Evolutionary conservation across 2,329 filamentous ascomycete genomes (phyloP).

Genomic region (Pestalotiopsis sp.): DNA sequence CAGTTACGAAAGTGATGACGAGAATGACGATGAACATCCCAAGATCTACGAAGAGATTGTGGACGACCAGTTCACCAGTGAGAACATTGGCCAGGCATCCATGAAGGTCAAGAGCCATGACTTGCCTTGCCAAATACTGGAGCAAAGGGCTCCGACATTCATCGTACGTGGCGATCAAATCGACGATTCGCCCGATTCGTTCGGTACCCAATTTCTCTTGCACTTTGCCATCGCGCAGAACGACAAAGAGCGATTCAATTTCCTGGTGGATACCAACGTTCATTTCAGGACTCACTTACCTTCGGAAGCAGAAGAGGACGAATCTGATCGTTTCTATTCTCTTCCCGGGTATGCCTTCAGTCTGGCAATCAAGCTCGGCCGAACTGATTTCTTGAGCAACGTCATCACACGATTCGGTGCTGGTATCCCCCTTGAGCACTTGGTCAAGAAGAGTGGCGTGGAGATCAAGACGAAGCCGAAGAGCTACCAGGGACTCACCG

Average conservation of each 20-base stretch:
- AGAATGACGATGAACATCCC: conserved; percentile 39
- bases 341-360: conserved; percentile 45
- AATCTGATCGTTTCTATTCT: conserved; percentile 34
- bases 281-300: conserved; percentile 44
- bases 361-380: conserved; percentile 47
- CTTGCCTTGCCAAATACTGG: conserved; percentile 57
- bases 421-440: conserved; percentile 68
- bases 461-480: conserved; percentile 65
- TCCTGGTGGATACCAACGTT: conserved; percentile 57
- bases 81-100: conserved; percentile 72
- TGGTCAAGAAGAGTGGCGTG: conserved; percentile 68
- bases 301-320: conserved; percentile 34
- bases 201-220: conserved; percentile 33
- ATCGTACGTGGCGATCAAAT: conserved; percentile 31
- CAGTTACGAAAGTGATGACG: conserved; percentile 39
- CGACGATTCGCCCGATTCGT: conserved; percentile 21
- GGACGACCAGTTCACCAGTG: conserved; percentile 72
- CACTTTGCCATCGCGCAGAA: conserved; percentile 53
- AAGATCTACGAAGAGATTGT: conserved; percentile 57
- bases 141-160: conserved; percentile 38
- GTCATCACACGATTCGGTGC: conserved; percentile 69
- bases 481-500: conserved; percentile 47
- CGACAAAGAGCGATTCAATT: conserved; percentile 55
- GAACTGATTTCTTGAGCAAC: conserved; percentile 59
- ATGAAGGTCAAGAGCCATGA: conserved; percentile 68